These are phyloP conservation scores for Backusella tuberculispora DNA, from an alignment of 192 early-diverging fungal genomes.

Conservation along the genomic window DNA sequence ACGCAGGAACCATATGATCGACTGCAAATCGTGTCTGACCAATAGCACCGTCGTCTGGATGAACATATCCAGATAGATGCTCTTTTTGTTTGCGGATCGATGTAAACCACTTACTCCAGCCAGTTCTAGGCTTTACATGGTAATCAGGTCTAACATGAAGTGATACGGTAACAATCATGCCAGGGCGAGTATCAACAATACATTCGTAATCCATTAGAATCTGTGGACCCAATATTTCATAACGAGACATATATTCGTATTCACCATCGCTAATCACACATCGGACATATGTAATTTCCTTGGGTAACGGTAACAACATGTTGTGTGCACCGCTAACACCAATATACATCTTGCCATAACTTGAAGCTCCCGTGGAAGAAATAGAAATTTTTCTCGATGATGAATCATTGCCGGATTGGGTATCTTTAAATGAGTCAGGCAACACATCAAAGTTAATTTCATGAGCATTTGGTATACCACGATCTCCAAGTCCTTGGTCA, in stretches of 20 bases:
- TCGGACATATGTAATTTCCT: conserved; percentile 33
- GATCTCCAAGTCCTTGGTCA: not conserved
- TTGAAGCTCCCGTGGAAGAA: not conserved
- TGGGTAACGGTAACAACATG: conserved; percentile 28
- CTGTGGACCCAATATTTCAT: conserved; percentile 26
- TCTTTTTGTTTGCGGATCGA: conserved; percentile 33
- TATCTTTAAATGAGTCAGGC: not conserved
- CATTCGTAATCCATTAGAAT: conserved; percentile 34
- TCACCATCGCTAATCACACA: conserved; percentile 37
- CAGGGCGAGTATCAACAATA: conserved; percentile 26
- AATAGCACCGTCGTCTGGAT: conserved; percentile 34
- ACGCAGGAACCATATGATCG: conserved; percentile 29
- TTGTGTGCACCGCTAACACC: conserved; percentile 23
- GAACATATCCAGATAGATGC: conserved; percentile 31
- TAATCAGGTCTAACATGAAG: conserved; percentile 35
- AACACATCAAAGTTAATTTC: conserved; percentile 13
- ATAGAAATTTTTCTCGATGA: not conserved
- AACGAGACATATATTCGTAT: conserved; percentile 33
- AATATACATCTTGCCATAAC: conserved; percentile 29
- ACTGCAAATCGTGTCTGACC: conserved; percentile 37
- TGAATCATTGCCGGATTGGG: not conserved
- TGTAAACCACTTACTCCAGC: conserved; percentile 24
- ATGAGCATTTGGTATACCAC: conserved; percentile 24
- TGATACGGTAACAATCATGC: conserved; percentile 27
- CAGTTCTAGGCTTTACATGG: conserved; percentile 28